These are phyloP conservation scores for Pythium rishiriense DNA, from an alignment of 352 stramenopile species.

Conservation along the genomic window DNA sequence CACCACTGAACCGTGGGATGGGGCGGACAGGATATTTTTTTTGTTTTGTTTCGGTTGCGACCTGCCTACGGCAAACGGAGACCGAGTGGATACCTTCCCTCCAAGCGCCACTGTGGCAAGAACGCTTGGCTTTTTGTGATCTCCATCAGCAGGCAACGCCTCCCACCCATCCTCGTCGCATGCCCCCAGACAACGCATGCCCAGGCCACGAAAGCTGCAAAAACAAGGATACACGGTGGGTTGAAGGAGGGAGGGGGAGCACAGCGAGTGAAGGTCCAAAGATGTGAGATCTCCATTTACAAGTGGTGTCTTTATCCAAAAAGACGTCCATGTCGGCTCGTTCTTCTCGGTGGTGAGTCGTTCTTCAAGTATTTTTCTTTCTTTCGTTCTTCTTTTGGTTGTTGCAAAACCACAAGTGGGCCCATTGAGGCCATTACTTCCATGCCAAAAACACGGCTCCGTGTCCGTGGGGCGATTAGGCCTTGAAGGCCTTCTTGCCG, in stretches of 20 bases:
- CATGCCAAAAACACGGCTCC: neutral
- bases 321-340: neutral
- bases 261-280: constrained; percentile 4
- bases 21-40: neutral
- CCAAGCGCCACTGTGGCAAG: neutral
- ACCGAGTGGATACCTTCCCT: neutral
- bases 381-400: neutral
- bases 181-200: no score
- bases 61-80: neutral
- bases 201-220: neutral
- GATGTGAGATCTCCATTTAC: no score
- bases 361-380: neutral
- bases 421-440: neutral
- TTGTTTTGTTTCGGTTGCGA: neutral
- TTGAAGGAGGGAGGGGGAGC: neutral
- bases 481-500: neutral
- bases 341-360: neutral
- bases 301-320: neutral
- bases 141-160: neutral
- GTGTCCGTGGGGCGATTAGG: neutral
- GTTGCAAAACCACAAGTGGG: neutral
- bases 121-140: neutral
- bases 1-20: neutral
- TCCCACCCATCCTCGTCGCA: neutral
- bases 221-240: constrained; percentile 5